Evolutionary conservation across 116 monocot species (phyloP).

Genomic region (Posidonia oceanica): DNA sequence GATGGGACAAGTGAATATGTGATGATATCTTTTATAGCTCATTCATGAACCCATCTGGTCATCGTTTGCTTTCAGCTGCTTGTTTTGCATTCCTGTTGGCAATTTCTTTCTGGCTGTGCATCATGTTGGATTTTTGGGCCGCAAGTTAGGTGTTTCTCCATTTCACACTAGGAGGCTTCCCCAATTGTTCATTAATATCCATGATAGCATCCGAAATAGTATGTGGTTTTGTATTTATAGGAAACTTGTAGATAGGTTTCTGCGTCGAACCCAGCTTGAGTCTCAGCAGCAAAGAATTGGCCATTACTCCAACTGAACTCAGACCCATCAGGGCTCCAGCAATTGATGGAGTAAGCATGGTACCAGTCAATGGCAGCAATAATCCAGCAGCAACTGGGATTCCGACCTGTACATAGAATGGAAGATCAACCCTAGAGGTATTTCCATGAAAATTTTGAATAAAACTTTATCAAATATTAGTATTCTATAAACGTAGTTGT

Average conservation of each 20-base stretch:
- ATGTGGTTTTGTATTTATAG: slow-evolving; percentile 21
- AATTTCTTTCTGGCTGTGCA: background rate
- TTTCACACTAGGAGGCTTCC: slow-evolving; percentile 28
- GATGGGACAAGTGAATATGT: too few species aligned
- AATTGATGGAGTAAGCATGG: slow-evolving; percentile 91
- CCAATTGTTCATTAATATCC: slow-evolving; percentile 8
- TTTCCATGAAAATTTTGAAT: background rate
- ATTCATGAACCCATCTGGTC: too few species aligned
- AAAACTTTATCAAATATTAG: too few species aligned
- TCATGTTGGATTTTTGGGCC: background rate
- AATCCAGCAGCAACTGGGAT: slow-evolving; percentile 92
- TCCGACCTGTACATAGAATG: slow-evolving; percentile 48
- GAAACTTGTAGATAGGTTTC: slow-evolving; percentile 15
- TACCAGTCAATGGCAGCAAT: slow-evolving; percentile 81
- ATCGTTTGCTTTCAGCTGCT: too few species aligned
- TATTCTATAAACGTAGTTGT: too few species aligned
- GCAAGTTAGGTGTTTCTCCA: slow-evolving; percentile 34
- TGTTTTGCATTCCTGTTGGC: too few species aligned
- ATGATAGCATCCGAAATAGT: background rate
- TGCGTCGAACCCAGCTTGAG: slow-evolving; percentile 37
- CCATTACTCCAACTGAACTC: slow-evolving; percentile 94
- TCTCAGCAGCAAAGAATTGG: slow-evolving; percentile 80
- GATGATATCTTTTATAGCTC: too few species aligned
- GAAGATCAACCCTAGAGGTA: slow-evolving; percentile 3
- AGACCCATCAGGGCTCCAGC: slow-evolving; percentile 97